Evolutionary conservation across 208 protist genomes (phyloP), one percentile per base, ranked within the genome.

Genomic region (Crithidia sp.): DNA sequence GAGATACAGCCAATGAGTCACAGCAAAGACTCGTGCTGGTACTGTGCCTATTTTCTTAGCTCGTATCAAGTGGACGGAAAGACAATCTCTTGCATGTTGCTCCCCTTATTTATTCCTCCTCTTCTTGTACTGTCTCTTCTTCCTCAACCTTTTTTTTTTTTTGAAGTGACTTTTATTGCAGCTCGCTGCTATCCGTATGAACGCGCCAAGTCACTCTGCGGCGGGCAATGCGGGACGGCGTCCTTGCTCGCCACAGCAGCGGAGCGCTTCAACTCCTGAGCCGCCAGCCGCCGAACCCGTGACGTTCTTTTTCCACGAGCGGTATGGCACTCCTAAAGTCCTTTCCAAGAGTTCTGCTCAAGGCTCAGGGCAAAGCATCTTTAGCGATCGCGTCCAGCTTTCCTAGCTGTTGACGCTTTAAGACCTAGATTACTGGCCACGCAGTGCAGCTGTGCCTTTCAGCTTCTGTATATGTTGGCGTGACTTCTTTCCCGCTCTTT

Each of bases 321-420:
- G 49, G 17, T 57, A 64, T n/a, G 58, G 60, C 47, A 14, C 50
- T 49, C 57, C 58, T 16, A 60, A 62, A 36, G 12, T 72, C 1
- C n/a, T 65, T 47, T 4, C 28, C 2, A 47, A 36, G 16, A 14
- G 7, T 8, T 4, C 13, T 7, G 17, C 5, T 16, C 14, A 55
- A 43, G 7, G 49, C 10, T 54, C 43, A 41, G 1, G 0, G 36
- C 12, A 36, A 2, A 72, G 13, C 3, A 13, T 72, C 40, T n/a
- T 65, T 43, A 72, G 6, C 14, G 58, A 74, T 10, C 54, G 45
- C 9, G 68, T 74, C 3, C 45, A 65, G 45, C 45, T 74, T 40
- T 45, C 43, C 4, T 43, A 60, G 43, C n/a, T 14, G 17, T n/a
- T 49, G 45, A 14, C 45, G 2, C 12, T 49, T 13, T 49, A 14